Percentiles rank a stretch among this genome's conserved stretches.
Conservation (phyloP, 805 yeast species). For the Metschnikowia bowlesiae region DNA sequence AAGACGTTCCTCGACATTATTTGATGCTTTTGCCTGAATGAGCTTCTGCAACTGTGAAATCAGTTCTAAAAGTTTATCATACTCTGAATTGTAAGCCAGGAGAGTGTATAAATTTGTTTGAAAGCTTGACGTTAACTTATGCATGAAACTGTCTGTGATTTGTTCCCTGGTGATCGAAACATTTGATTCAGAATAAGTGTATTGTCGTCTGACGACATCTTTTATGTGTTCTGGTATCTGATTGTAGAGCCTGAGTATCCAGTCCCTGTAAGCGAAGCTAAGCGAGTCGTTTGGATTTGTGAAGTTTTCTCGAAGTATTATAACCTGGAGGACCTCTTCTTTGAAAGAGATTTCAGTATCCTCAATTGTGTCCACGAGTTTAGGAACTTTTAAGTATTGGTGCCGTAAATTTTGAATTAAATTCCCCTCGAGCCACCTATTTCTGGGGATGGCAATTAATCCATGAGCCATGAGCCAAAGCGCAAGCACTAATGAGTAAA, state of each 20-base stretch:
- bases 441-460: conserved; percentile 59
- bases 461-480: conserved; percentile 88
- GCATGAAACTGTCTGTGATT: conserved; percentile 42
- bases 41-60: conserved; percentile 24
- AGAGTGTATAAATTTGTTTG: conserved; percentile 49
- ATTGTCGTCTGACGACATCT: conserved; percentile 30
- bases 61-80: conserved; percentile 44
- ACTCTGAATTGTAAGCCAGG: conserved; percentile 54
- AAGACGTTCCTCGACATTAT: conserved; percentile 14
- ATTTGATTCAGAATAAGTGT: conserved; percentile 18
- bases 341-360: conserved; percentile 60
- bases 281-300: conserved; percentile 22
- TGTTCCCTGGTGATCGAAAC: conserved; percentile 25
- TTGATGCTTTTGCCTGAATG: conserved; percentile 16
- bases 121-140: conserved; percentile 48
- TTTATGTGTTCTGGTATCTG: conserved; percentile 38
- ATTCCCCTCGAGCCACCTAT: conserved; percentile 35
- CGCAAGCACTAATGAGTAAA: conserved; percentile 68
- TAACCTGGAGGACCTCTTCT: conserved; percentile 59
- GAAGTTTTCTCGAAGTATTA: conserved; percentile 45
- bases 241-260: conserved; percentile 59
- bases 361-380: conserved; percentile 52
- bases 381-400: conserved; percentile 53
- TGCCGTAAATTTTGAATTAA: conserved; percentile 26
- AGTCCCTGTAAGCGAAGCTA: conserved; percentile 48